These are phyloP conservation scores for Pulveroboletus sp. DNA, from an alignment of 768 basidiomycete species.

Conservation along the genomic window DNA sequence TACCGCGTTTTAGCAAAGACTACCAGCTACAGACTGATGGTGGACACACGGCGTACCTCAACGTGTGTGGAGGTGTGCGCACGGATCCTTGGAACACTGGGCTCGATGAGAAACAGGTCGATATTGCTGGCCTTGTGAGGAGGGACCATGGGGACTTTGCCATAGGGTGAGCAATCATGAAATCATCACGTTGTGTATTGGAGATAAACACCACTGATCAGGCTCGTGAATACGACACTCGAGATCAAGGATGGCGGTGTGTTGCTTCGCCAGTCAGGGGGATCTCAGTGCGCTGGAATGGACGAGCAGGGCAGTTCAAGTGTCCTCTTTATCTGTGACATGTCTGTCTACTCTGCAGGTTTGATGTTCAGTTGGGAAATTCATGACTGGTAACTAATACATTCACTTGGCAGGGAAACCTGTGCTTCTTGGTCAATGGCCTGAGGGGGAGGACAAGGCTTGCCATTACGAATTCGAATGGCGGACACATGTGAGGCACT, in stretches of 20 bases:
- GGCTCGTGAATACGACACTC: constrained; percentile 59
- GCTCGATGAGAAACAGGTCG: constrained; percentile 42
- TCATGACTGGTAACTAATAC: neutral
- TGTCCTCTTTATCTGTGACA: constrained; percentile 78
- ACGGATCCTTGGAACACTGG: constrained; percentile 60
- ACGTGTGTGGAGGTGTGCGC: constrained; percentile 58
- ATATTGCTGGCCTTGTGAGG: constrained; percentile 63
- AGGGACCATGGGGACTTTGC: constrained; percentile 66
- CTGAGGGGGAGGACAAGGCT: constrained; percentile 55
- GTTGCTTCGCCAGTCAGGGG: constrained; percentile 55
- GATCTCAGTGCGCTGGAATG: constrained; percentile 60
- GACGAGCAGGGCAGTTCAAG: constrained; percentile 56
- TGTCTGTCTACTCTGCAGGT: constrained; percentile 55
- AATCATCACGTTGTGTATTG: rapidly evolving
- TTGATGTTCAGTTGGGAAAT: neutral
- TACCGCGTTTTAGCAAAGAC: constrained; percentile 51
- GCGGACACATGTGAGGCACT: constrained; percentile 66
- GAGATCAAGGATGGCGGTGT: constrained; percentile 50
- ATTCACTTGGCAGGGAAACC: constrained; percentile 38
- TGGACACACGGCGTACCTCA: constrained; percentile 51
- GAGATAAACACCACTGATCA: constrained; percentile 1
- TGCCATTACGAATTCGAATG: constrained; percentile 85
- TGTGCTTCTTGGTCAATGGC: constrained; percentile 61
- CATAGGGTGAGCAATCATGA: constrained; percentile 51
- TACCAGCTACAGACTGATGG: constrained; percentile 51